Evolutionary conservation across 148 eudicot species (phyloP).

Genomic region (Polygonum aviculare): DNA sequence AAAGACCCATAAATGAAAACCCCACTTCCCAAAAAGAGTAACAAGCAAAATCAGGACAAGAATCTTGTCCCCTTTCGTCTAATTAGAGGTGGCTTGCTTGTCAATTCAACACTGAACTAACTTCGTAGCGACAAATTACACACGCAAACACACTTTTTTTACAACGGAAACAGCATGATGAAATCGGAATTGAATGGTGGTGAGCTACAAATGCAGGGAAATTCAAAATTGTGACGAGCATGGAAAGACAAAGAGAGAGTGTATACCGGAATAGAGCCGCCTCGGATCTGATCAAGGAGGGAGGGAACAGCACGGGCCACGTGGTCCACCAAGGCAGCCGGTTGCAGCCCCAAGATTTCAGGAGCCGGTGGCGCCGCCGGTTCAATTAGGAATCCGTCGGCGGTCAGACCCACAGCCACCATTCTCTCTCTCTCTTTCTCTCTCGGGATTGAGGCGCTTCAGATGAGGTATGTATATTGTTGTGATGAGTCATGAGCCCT

Average conservation of each 20-base stretch:
- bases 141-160: not conserved
- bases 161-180: not conserved
- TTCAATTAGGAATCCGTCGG: conserved; percentile 1
- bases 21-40: not conserved
- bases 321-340: conserved; percentile 81
- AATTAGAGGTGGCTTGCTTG: not conserved
- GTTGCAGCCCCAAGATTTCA: conserved; percentile 55
- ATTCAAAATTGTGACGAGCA: not conserved
- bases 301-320: conserved; percentile 77
- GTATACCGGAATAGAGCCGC: conserved; percentile 82
- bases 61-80: not conserved
- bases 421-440: not conserved
- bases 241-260: not conserved
- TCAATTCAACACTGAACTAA: not conserved
- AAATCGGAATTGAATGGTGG: not conserved
- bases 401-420: not conserved
- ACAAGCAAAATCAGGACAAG: not conserved
- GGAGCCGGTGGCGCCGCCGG: not conserved
- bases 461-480: no score
- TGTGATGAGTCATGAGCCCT: no score
- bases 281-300: conserved; percentile 56
- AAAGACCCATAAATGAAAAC: not conserved
- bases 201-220: not conserved
- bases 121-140: not conserved
- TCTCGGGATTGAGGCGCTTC: no score